Base-by-base conservation (phyloP, 2,329 filamentous ascomycete species). In the Aspergillaceae sp. region DNA sequence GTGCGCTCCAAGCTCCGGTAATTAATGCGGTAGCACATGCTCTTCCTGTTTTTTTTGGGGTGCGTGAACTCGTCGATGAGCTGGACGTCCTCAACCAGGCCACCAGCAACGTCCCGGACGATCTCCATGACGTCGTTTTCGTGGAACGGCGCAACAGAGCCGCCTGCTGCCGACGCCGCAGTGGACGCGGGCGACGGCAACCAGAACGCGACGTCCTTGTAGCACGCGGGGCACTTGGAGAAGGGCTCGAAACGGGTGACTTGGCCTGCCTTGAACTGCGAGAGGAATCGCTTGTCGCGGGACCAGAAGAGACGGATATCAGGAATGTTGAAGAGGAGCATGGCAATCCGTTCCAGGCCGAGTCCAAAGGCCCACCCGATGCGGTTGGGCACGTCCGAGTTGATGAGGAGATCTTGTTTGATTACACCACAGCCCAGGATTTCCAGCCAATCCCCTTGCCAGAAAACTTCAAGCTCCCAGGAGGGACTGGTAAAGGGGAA, bases 291-390 rank as follows among this genome's bases (percentile, higher is more conserved):
- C 57, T 76, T 62, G 64, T 98, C 92, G 45, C 75, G 74, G 30
- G 87, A 94, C 92, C 92, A 98, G 73, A 98, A 97, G 4, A 97
- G 80, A 8, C 92, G 84, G 56, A 98, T 98, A 62, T 98, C 92
- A 0, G 90, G 88, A 48, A 98, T 94, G 48, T 87, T 84, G 73
- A 96, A 98, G 27, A 98, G 79, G 33, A 98, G 79, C 92, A 98
- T 98, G 50, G 92, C 91, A 52, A 98, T 91, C 50, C 92, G 82
- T 67, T 98, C 92, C 29, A 98, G 78, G 2, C 92, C 92, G 11
- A 97, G 75, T 33, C 92, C 92, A 68, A 97, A 98, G 1, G 92
- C 92, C 92, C 92, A 98, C 4, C 90, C 91, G 2, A 94, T 68
- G 59, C 87, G 82, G 46, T 79, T 72, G 3, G 86, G 81, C 40